A percentile compares a stretch with the other conserved stretches of the same genome.
phyloP scores from a whole-genome alignment of 2,329 filamentous ascomycete species.

The Pseudophaeomoniella oleicola region DNA sequence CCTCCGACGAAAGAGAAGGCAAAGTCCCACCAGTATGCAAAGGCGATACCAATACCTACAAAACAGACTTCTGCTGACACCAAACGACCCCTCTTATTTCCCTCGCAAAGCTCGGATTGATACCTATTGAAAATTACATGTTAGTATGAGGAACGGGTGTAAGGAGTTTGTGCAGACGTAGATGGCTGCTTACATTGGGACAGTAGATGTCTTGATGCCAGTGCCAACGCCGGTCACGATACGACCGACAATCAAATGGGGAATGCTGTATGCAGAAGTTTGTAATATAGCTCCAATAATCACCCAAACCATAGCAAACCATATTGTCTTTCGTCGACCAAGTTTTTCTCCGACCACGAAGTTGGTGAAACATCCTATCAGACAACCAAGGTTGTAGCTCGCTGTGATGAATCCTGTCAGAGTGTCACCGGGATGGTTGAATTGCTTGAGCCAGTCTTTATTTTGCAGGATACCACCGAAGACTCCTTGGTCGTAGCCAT shows the following conservation, averaged over 20 bases:
- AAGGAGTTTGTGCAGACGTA: constrained; percentile 2
- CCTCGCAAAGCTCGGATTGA: constrained; percentile 30
- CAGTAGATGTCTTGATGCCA: constrained; percentile 27
- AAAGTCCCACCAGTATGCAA: constrained; percentile 31
- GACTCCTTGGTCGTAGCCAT: constrained; percentile 24
- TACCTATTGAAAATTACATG: too few species aligned
- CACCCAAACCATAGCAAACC: constrained; percentile 19
- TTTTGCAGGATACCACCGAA: constrained; percentile 18
- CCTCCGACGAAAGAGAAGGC: constrained; percentile 25
- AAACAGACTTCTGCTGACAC: constrained; percentile 27
- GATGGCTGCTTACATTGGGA: constrained; percentile 22
- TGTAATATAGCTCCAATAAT: constrained; percentile 21
- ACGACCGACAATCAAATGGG: constrained; percentile 26
- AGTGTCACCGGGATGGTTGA: constrained; percentile 7
- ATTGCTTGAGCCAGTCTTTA: constrained; percentile 15
- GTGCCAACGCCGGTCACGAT: constrained; percentile 37
- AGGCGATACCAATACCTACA: constrained; percentile 28
- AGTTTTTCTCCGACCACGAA: constrained; percentile 18
- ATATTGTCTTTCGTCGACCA: constrained; percentile 18
- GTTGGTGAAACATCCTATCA: constrained; percentile 17
- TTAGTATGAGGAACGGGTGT: not conserved
- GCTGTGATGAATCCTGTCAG: constrained; percentile 13
- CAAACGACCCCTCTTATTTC: constrained; percentile 26
- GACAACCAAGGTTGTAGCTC: constrained; percentile 11
- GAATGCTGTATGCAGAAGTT: constrained; percentile 16